A percentile compares a stretch with the other conserved stretches of the same genome.
These are phyloP conservation scores for Aspergillus niger DNA, from an alignment of 2,329 filamentous ascomycete genomes.

Conservation along the genomic window DNA sequence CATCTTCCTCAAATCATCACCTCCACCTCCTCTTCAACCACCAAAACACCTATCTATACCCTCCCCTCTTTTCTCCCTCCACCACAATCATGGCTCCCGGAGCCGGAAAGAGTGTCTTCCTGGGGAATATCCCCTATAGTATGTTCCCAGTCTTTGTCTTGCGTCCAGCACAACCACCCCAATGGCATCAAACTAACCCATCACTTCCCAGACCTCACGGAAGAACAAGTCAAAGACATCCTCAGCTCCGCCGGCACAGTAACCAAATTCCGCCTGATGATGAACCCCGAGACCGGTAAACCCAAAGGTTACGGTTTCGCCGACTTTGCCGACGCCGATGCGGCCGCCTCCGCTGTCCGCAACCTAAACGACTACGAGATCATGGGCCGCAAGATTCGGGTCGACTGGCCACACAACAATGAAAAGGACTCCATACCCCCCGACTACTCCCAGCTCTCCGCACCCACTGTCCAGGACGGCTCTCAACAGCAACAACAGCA, in stretches of 20 bases:
- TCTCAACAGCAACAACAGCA: background rate
- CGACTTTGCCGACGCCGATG: conserved; percentile 90
- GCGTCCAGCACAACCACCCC: conserved; percentile 19
- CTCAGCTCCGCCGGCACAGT: conserved; percentile 90
- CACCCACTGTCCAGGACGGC: background rate
- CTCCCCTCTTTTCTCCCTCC: background rate
- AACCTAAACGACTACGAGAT: conserved; percentile 95
- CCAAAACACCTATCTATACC: conserved; percentile 1
- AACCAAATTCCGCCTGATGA: conserved; percentile 87
- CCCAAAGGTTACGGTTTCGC: conserved; percentile 97
- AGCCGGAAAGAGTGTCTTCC: conserved; percentile 49
- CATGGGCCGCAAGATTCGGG: conserved; percentile 89
- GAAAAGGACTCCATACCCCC: conserved; percentile 65
- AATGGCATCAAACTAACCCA: background rate
- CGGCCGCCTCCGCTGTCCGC: conserved; percentile 88
- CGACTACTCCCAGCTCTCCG: conserved; percentile 42
- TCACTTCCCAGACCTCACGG: conserved; percentile 72
- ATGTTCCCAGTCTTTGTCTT: conserved; percentile 57
- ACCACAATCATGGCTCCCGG: conserved; percentile 44
- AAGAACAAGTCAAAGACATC: conserved; percentile 93
- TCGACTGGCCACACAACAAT: conserved; percentile 95
- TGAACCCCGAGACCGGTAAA: conserved; percentile 90
- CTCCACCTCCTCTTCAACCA: background rate
- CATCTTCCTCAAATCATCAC: background rate
- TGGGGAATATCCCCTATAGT: conserved; percentile 66